Base-by-base conservation (phyloP, 352 stramenopile species). In the Globisporangium nunn region DNA sequence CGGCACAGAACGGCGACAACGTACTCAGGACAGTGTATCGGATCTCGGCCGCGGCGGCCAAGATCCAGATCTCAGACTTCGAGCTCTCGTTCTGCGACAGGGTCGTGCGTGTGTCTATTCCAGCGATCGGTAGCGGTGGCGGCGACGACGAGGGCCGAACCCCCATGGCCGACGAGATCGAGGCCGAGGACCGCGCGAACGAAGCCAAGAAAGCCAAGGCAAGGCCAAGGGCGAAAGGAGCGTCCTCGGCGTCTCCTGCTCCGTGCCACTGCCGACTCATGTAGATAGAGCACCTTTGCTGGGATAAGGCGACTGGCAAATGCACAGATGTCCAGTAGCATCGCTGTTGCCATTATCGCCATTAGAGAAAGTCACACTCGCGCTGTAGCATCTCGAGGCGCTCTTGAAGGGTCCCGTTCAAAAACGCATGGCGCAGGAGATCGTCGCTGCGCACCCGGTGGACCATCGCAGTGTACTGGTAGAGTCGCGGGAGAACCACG, bases 21-120 rank as follows among this genome's bases (percentile, higher is more conserved):
- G 82, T 96, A 2, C 64, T 92, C 39, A 87, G 85, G 50, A 72
- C 70, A 2, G 81, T 96, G 15, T 92, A 94, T 67, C 73, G 78
- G 50, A 79, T 92, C 40, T 88, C 82, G 2, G 80, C 74, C 10
- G 62, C 70, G 37, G 78, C 84, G 7, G 72, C 82, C 8, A 83
- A 82, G 41, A 79, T 95, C 55, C 66, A 75, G 14, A 64, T 95
- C 41, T 91, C 78, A 1, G 80, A 88, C 31, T 87, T 84, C 58
- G 87, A 93, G 55, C 72, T 96, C 47, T 84, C 80, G 14, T 90
- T 91, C 55, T 87, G 70, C 39, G 81, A 93, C 64, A 81, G 78
- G 52, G 71, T 90, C 17, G 71, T 92, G 30, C 71, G 70, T 2
- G 82, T 67, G 40, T 75, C 74, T 2, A 78, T 88, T 41, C 65